Evolutionary conservation across 345 rosid species (phyloP), one percentile per base, ranked within the genome.

Genomic region (Carallia pectinifolia): DNA sequence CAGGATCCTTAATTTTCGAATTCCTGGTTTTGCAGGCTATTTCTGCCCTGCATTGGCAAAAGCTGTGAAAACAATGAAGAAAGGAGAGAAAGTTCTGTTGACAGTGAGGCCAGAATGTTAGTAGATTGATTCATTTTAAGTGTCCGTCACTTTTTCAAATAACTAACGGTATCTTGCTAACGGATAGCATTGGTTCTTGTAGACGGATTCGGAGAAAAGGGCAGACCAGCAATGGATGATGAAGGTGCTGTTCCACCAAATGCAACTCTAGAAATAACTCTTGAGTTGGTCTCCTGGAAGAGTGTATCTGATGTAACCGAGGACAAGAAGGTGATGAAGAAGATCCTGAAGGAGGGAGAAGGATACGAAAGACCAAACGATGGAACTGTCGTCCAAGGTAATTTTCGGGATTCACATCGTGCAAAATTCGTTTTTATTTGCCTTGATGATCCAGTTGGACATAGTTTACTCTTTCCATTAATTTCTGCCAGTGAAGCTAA

Each of bases 61-160:
- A 71, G 96, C 97, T 58, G 91, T 92, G 58, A 90, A 92, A 82
- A 90, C 98, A 56, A 92, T 95, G 99, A 95, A 95, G 71, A 90
- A 83, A 72, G 91, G 85, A 4, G 97, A 95, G 64, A 95, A 83
- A 47, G 97, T 83, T 1, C 81, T 90, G 27, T 80, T 92, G 7
- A 81, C 97, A 4, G 98, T 92, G 74, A 95, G 89, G 74, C 90
- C 96, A 62, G 89, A 85, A 77, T 87, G 96, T 89, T 62, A 74
- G 82, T 29, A 44, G 27, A 53, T n/a, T 10, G 7, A 40, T 40
- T 40, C 13, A 15, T 15, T 44, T 44, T 12, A 2, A 10, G 12
- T 44, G 50, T 44, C 5, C 50, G 12, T 44, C 50, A 2, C 16
- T 44, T 3, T 44, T 44, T 56, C 2, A 18, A 53, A 53, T 18